Evolutionary conservation across 106 monocot species (phyloP).

Genomic region (Platanthera zijinensis): DNA sequence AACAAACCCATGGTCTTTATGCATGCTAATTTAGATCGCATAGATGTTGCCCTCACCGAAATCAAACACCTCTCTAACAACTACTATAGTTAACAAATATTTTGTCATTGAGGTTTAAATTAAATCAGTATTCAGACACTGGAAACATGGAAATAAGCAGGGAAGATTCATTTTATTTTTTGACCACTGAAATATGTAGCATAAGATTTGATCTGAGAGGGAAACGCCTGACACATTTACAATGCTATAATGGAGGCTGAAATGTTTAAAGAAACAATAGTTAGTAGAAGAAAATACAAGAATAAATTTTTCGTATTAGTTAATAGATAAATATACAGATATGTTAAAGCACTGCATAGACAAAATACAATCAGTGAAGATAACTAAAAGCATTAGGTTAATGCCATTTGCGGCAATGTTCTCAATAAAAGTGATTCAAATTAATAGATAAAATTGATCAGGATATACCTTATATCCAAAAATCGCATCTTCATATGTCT

Average conservation of each 20-base stretch:
- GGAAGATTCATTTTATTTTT: neutral
- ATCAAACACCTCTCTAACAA: neutral
- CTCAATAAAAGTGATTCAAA: neutral
- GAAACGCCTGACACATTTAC: neutral
- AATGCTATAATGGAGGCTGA: neutral
- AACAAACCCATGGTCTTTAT: too few species aligned
- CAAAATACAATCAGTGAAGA: neutral
- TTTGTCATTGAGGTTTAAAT: neutral
- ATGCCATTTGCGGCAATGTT: neutral
- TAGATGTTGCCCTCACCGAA: too few species aligned
- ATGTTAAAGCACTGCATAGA: neutral
- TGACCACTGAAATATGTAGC: neutral
- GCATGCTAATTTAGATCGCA: too few species aligned
- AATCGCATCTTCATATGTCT: slow-evolving; percentile 93
- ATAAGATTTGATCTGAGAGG: neutral
- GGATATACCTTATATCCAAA: slow-evolving; percentile 89
- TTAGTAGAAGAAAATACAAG: neutral
- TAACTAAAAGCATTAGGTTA: neutral
- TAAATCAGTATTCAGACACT: too few species aligned
- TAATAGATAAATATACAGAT: neutral
- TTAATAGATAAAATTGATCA: neutral
- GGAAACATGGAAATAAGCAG: too few species aligned
- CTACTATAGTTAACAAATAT: neutral
- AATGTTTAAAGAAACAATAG: neutral
- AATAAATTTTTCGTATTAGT: neutral